Evolutionary conservation across 345 rosid genomes (phyloP).

Genomic region (Luvunga scandens): DNA sequence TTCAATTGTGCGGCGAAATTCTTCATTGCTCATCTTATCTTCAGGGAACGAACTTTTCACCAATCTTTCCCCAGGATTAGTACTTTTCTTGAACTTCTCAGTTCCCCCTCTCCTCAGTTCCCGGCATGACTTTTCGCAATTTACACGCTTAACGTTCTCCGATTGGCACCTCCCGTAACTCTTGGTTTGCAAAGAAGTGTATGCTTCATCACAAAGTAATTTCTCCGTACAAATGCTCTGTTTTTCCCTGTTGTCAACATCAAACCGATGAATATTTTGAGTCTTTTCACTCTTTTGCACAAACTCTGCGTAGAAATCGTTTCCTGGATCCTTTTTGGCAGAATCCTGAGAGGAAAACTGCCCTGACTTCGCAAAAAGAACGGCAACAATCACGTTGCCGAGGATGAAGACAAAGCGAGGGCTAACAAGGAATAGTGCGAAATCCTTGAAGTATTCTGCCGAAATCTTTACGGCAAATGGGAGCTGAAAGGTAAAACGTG

Average conservation of each 20-base stretch:
- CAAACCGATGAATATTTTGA: constrained; percentile 10
- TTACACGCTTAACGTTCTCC: constrained; percentile 30
- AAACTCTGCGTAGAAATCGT: constrained; percentile 46
- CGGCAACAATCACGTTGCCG: constrained; percentile 74
- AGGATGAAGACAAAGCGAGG: constrained; percentile 74
- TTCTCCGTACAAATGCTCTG: constrained; percentile 27
- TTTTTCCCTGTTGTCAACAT: constrained; percentile 30
- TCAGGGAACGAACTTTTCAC: constrained; percentile 34
- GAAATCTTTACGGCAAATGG: constrained; percentile 59
- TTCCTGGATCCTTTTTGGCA: constrained; percentile 18
- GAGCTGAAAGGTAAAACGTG: constrained; percentile 52
- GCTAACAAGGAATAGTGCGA: constrained; percentile 46
- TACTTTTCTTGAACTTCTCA: constrained; percentile 35
- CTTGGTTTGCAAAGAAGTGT: constrained; percentile 19
- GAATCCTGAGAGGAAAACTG: constrained; percentile 44
- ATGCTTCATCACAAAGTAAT: constrained; percentile 11
- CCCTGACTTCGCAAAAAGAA: constrained; percentile 67
- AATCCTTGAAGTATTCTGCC: constrained; percentile 50
- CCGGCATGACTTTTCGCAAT: constrained; percentile 20
- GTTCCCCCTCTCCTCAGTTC: constrained; percentile 49
- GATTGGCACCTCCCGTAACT: constrained; percentile 51
- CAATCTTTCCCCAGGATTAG: constrained; percentile 22
- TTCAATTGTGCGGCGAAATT: constrained; percentile 59
- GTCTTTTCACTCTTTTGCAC: constrained; percentile 43
- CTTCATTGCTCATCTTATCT: constrained; percentile 75